Conservation (phyloP, 2,329 filamentous ascomycete genomes). For the Pseudogymnoascus sp. region DNA sequence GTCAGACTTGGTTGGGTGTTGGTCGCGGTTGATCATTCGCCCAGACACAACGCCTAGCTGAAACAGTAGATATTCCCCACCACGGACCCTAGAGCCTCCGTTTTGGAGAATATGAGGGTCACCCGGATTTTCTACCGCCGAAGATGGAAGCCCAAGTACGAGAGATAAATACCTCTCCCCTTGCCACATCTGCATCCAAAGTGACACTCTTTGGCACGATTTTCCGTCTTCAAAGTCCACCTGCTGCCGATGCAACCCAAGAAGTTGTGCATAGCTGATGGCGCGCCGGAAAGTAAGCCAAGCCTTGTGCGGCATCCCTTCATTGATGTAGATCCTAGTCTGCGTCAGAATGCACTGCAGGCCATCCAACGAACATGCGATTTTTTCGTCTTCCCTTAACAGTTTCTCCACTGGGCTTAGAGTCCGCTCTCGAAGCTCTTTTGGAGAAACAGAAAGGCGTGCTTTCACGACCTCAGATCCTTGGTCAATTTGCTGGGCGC, state of each 20-base stretch:
- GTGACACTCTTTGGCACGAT: constrained; percentile 24
- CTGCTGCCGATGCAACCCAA: constrained; percentile 37
- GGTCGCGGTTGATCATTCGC: constrained; percentile 36
- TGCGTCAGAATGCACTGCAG: constrained; percentile 45
- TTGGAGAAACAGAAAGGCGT: constrained; percentile 33
- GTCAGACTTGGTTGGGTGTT: constrained; percentile 29
- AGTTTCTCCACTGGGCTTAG: constrained; percentile 38
- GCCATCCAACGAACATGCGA: constrained; percentile 42
- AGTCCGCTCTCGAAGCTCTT: constrained; percentile 38
- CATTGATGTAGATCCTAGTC: constrained; percentile 45
- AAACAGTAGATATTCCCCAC: neutral
- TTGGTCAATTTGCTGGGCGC: constrained; percentile 35
- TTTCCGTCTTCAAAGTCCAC: constrained; percentile 21
- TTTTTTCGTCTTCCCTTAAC: constrained; percentile 42
- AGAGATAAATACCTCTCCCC: constrained; percentile 44
- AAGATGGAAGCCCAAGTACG: constrained; percentile 45
- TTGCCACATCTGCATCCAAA: constrained; percentile 36
- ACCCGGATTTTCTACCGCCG: constrained; percentile 8
- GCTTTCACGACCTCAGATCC: constrained; percentile 31
- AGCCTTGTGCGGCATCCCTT: constrained; percentile 46
- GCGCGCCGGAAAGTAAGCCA: constrained; percentile 46
- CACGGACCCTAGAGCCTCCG: neutral
- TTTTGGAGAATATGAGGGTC: neutral
- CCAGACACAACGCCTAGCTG: constrained; percentile 26
- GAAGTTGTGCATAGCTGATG: constrained; percentile 44